Percentiles rank a stretch among this genome's conserved stretches.
Conservation (phyloP, 257 asterid species). For the Lavandula angustifolia region DNA sequence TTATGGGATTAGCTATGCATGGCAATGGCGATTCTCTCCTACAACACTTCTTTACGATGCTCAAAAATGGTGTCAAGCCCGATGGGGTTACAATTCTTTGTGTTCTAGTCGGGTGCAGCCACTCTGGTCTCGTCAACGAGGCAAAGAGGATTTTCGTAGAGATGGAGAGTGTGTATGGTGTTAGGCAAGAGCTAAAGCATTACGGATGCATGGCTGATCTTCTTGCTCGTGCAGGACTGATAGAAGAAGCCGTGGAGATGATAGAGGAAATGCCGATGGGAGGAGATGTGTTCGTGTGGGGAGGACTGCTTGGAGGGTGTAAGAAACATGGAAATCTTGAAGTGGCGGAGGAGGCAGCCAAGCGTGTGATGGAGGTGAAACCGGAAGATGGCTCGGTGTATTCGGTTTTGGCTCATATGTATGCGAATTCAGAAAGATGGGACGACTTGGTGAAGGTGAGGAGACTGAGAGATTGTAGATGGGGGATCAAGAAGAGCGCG, state of each 20-base stretch:
- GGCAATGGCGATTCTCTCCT: constrained; percentile 54
- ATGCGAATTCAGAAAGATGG: constrained; percentile 71
- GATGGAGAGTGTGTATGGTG: constrained; percentile 65
- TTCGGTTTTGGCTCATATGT: constrained; percentile 66
- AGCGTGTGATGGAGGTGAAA: constrained; percentile 60
- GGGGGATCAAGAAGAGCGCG: constrained; percentile 61
- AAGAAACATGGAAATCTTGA: constrained; percentile 70
- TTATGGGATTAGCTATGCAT: constrained; percentile 74
- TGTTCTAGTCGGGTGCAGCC: constrained; percentile 81
- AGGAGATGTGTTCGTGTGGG: constrained; percentile 87
- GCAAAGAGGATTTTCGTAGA: constrained; percentile 57
- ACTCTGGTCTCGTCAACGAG: constrained; percentile 62
- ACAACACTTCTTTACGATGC: constrained; percentile 63
- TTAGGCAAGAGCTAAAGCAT: constrained; percentile 74
- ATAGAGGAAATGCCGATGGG: constrained; percentile 69
- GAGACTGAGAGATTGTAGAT: constrained; percentile 52
- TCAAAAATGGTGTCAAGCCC: constrained; percentile 45
- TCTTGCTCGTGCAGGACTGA: constrained; percentile 77
- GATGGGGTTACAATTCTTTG: constrained; percentile 80
- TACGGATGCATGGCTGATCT: constrained; percentile 92
- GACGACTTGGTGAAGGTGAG: constrained; percentile 70
- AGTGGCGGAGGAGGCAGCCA: constrained; percentile 72
- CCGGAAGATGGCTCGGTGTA: constrained; percentile 87
- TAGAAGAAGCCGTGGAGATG: constrained; percentile 66
- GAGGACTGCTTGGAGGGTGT: constrained; percentile 95